These are phyloP conservation scores for Hanseniaspora clermontiae DNA, from an alignment of 805 yeast genomes.

Conservation along the genomic window DNA sequence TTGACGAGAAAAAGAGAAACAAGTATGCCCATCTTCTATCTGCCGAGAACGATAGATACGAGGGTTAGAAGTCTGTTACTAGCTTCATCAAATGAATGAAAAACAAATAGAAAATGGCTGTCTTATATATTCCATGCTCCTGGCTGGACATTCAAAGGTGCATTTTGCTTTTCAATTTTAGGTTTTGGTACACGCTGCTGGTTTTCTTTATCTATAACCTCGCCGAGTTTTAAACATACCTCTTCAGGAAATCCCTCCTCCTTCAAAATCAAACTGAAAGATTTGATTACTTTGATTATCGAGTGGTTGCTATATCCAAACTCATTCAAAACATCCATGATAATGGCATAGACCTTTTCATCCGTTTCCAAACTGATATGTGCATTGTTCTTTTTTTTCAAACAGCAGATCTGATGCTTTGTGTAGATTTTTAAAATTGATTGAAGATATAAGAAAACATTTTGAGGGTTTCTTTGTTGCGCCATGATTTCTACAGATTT, in stretches of 20 bases:
- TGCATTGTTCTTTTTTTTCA: slow-evolving; percentile 5
- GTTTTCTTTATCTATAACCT: neutral
- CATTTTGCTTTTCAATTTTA: neutral
- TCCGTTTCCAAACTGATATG: neutral
- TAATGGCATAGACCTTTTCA: neutral
- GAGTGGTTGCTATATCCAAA: neutral
- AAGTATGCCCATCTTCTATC: slow-evolving; percentile 24
- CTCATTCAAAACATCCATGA: neutral
- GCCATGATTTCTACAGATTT: neutral
- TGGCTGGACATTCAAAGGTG: neutral
- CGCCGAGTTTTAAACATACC: neutral
- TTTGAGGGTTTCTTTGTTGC: neutral
- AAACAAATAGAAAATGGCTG: neutral
- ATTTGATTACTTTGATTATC: neutral
- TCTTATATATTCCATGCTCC: slow-evolving; percentile 1
- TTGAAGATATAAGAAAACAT: neutral
- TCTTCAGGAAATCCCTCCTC: neutral
- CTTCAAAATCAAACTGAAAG: neutral
- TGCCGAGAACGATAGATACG: slow-evolving; percentile 25
- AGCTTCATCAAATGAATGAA: no score
- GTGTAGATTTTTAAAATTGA: neutral
- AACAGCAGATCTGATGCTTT: slow-evolving; percentile 2
- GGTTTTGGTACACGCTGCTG: neutral
- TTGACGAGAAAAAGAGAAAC: slow-evolving; percentile 41
- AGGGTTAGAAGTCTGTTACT: neutral